phyloP scores from a whole-genome alignment of 1,284 basidiomycete genomes.

The Chondrostereum purpureum region DNA sequence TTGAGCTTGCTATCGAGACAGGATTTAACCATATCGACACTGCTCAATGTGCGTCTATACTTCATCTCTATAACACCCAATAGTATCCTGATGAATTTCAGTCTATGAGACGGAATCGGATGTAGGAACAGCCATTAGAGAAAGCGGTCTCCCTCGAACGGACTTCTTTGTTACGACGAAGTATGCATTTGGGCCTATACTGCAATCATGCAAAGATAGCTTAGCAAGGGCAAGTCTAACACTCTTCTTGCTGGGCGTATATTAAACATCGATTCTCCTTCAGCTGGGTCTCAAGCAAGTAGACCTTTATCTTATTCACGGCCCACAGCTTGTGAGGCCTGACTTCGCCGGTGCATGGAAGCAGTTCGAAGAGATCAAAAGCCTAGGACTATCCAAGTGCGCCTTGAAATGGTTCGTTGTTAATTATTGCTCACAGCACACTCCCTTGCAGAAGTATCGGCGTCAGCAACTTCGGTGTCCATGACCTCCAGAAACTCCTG shows the following conservation, averaged over 20 bases:
- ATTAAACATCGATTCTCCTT: background rate
- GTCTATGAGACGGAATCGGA: constrained; percentile 46
- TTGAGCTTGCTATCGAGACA: constrained; percentile 23
- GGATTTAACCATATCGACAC: constrained; percentile 26
- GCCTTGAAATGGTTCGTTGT: background rate
- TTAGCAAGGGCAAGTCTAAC: constrained; percentile 23
- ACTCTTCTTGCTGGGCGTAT: background rate
- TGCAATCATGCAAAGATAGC: constrained; percentile 28
- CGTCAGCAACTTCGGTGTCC: constrained; percentile 54
- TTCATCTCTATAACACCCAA: background rate
- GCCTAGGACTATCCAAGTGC: constrained; percentile 40
- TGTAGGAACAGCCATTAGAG: constrained; percentile 43
- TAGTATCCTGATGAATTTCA: constrained; percentile 21
- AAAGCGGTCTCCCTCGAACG: constrained; percentile 40
- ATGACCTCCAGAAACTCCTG: constrained; percentile 42
- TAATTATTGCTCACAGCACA: background rate
- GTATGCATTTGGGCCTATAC: constrained; percentile 37
- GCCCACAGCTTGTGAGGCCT: constrained; percentile 28
- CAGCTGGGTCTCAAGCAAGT: constrained; percentile 49
- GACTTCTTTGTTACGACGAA: constrained; percentile 57
- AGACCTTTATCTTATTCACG: constrained; percentile 50
- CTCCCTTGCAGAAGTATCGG: constrained; percentile 38
- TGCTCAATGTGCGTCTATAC: constrained; percentile 16
- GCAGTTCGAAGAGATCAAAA: constrained; percentile 44
- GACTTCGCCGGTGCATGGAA: constrained; percentile 44